Conservation (phyloP, 1,284 basidiomycete species). For the Athelia sp. region DNA sequence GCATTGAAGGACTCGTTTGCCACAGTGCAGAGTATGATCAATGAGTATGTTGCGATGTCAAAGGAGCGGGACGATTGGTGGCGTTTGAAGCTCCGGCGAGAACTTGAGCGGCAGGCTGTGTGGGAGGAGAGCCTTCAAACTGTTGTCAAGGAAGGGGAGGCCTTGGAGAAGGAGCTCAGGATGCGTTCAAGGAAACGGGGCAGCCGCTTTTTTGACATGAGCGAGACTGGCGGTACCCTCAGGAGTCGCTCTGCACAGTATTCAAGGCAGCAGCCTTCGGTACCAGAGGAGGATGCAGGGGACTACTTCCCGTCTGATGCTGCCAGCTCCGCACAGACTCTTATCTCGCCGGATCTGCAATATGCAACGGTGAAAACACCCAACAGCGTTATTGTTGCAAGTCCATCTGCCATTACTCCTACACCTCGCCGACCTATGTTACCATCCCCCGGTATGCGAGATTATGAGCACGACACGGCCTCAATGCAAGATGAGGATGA, state of each 20-base stretch:
- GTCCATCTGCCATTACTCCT: conserved; percentile 2
- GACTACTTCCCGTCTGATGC: conserved; percentile 14
- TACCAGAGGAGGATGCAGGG: conserved; percentile 14
- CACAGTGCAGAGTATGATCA: conserved; percentile 55
- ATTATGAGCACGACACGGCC: conserved; percentile 33
- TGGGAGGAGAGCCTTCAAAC: conserved; percentile 93
- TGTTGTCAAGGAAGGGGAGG: conserved; percentile 85
- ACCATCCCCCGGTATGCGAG: conserved; percentile 10
- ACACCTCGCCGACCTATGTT: conserved; percentile 8
- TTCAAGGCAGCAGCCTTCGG: neutral
- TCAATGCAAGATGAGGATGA: conserved; percentile 64
- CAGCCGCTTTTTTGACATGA: conserved; percentile 44
- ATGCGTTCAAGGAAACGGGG: conserved; percentile 51
- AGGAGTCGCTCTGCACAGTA: conserved; percentile 18
- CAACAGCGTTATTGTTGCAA: neutral
- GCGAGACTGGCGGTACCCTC: conserved; percentile 20
- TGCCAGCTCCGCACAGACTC: neutral
- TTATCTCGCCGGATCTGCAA: neutral
- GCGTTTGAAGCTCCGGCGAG: conserved; percentile 53
- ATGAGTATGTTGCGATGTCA: conserved; percentile 71
- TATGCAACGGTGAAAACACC: neutral
- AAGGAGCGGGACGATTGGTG: conserved; percentile 85
- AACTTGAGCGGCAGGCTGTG: conserved; percentile 70
- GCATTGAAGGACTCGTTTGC: conserved; percentile 65
- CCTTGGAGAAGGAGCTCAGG: conserved; percentile 77